These are phyloP conservation scores for Umbilicaria muhlenbergii DNA, from an alignment of 495 filamentous ascomycete species.

Conservation along the genomic window DNA sequence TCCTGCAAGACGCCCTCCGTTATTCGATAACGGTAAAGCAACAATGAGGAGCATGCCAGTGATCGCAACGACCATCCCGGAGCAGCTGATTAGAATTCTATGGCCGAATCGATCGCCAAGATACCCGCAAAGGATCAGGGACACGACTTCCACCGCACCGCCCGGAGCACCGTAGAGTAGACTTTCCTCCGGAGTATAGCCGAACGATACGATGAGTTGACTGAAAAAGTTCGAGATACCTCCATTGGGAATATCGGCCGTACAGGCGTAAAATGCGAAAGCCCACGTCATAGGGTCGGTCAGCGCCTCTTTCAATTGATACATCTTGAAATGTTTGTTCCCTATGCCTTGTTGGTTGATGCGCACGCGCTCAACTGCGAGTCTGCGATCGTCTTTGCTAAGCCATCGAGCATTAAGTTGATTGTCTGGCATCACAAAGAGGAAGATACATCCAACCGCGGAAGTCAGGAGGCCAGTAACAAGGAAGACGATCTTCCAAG, in stretches of 20 bases:
- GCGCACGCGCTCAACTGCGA: slow-evolving; percentile 44
- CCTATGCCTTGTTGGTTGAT: slow-evolving; percentile 53
- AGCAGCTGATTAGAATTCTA: slow-evolving; percentile 21
- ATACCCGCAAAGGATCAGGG: slow-evolving; percentile 41
- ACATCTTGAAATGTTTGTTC: slow-evolving; percentile 51
- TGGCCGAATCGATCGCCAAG: slow-evolving; percentile 41
- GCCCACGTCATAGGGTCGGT: slow-evolving; percentile 48
- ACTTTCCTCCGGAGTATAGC: slow-evolving; percentile 39
- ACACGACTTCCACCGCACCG: slow-evolving; percentile 49
- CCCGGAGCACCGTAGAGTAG: slow-evolving; percentile 52
- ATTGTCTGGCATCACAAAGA: slow-evolving; percentile 51
- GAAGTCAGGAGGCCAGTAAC: slow-evolving; percentile 47
- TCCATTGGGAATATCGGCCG: slow-evolving; percentile 50
- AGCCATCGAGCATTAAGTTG: slow-evolving; percentile 55
- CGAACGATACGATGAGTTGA: slow-evolving; percentile 42
- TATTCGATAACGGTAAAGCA: slow-evolving; percentile 41
- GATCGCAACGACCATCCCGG: slow-evolving; percentile 22
- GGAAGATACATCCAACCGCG: slow-evolving; percentile 38
- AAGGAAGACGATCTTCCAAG: slow-evolving; percentile 58
- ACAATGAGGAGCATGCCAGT: slow-evolving; percentile 51
- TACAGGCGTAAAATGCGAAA: slow-evolving; percentile 45
- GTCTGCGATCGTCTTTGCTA: slow-evolving; percentile 40
- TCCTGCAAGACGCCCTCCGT: slow-evolving; percentile 41
- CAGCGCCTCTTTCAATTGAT: slow-evolving; percentile 44
- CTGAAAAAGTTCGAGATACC: slow-evolving; percentile 61